These are phyloP conservation scores for Lepiota brunneoincarnata DNA, from an alignment of 768 basidiomycete species.

Conservation along the genomic window DNA sequence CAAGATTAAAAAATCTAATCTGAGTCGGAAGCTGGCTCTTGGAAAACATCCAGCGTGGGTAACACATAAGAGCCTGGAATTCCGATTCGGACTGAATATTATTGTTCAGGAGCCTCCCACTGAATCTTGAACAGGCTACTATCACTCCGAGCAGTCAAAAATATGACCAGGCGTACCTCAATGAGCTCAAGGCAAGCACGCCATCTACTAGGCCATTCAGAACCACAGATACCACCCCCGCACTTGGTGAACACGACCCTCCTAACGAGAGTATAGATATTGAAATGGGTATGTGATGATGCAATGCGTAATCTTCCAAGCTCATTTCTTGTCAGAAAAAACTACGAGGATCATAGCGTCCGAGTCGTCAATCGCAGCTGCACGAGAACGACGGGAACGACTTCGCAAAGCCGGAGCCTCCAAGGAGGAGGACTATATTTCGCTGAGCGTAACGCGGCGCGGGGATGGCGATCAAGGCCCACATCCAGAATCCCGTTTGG, in stretches of 20 bases:
- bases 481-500: slow-evolving; percentile 79
- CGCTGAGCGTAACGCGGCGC: slow-evolving; percentile 63
- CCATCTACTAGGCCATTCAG: slow-evolving; percentile 48
- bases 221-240: slow-evolving; percentile 44
- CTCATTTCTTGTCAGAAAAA: slow-evolving; percentile 25
- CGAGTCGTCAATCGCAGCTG: slow-evolving; percentile 66
- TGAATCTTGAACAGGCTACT: slow-evolving; percentile 53
- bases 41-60: slow-evolving; percentile 53
- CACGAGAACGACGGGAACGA: slow-evolving; percentile 74
- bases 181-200: slow-evolving; percentile 78
- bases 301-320: neutral
- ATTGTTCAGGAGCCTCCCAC: slow-evolving; percentile 37
- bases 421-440: slow-evolving; percentile 73
- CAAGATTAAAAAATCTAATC: slow-evolving; percentile 76
- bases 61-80: slow-evolving; percentile 3
- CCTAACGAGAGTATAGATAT: slow-evolving; percentile 32
- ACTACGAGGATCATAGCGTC: slow-evolving; percentile 59
- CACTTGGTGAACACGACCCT: slow-evolving; percentile 37
- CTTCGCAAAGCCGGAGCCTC: slow-evolving; percentile 47
- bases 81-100: slow-evolving; percentile 9
- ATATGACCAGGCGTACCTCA: slow-evolving; percentile 73
- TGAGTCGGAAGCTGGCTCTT: slow-evolving; percentile 65
- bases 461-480: slow-evolving; percentile 61
- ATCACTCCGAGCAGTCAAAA: slow-evolving; percentile 55
- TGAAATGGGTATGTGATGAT: slow-evolving; percentile 21